Conservation (phyloP, 2,329 filamentous ascomycete species). For the Alternaria sp. region DNA sequence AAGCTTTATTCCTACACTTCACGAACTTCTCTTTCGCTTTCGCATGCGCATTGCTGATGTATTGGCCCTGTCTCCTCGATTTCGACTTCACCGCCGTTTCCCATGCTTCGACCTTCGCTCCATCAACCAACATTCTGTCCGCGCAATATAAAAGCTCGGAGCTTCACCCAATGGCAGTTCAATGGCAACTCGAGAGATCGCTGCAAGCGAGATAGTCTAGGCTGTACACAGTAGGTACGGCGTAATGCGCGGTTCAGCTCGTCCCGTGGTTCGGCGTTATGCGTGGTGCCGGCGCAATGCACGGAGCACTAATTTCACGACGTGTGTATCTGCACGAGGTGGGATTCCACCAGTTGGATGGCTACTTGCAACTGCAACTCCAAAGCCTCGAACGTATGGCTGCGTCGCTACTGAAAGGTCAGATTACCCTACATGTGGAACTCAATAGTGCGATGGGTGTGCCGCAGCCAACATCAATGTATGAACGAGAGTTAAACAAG, state of each 20-base stretch:
- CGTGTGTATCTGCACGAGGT: background rate
- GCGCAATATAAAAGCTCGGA: background rate
- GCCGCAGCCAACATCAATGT: too few relatives aligned
- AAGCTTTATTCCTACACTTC: background rate
- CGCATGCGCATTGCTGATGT: too few relatives aligned
- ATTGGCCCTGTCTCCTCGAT: fast-evolving
- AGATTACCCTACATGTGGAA: too few relatives aligned
- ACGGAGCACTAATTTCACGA: background rate
- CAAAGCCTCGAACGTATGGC: too few relatives aligned
- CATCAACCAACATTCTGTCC: too few relatives aligned
- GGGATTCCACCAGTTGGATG: background rate
- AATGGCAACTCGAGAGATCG: background rate
- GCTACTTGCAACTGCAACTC: too few relatives aligned
- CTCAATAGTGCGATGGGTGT: too few relatives aligned
- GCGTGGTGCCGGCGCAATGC: background rate
- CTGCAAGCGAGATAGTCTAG: background rate
- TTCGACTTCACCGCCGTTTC: too few relatives aligned
- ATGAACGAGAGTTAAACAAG: too few relatives aligned
- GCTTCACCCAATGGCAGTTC: background rate
- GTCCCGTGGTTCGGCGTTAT: background rate
- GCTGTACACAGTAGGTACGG: background rate
- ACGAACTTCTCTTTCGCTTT: too few relatives aligned
- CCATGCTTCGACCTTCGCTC: too few relatives aligned
- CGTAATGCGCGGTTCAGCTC: background rate
- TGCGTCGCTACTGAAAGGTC: too few relatives aligned